A percentile compares a stretch with the other conserved stretches of the same genome.
Conservation (phyloP, 2,329 filamentous ascomycete genomes). For the Aspergillus fijiensis region DNA sequence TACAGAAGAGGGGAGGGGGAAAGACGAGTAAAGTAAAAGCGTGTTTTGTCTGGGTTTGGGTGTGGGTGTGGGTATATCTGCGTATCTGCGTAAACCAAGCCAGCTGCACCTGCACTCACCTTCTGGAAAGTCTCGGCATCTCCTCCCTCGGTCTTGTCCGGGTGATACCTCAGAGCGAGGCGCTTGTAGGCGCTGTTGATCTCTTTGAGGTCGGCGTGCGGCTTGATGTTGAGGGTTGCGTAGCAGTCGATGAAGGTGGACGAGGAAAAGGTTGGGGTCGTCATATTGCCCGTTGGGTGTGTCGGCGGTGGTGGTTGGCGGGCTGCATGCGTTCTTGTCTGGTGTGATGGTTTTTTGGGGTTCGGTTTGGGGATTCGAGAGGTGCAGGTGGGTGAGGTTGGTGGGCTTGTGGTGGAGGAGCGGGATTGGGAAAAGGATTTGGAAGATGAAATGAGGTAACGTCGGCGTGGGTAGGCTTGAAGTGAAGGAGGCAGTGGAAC, state of each 20-base stretch:
- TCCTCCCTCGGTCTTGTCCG: constrained; percentile 31
- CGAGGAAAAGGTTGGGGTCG: constrained; percentile 3
- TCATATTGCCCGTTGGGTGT: not conserved
- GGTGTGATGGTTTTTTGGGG: not conserved
- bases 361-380: not conserved
- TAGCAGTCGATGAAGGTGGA: constrained; percentile 21
- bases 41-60: not conserved
- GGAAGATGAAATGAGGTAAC: no score
- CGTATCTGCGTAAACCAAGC: no score
- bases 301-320: not conserved
- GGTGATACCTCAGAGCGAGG: constrained; percentile 36
- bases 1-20: not conserved
- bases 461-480: no score
- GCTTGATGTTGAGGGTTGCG: constrained; percentile 26
- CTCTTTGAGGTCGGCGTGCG: constrained; percentile 28
- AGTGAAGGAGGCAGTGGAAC: no score
- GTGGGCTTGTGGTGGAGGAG: no score
- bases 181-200: constrained; percentile 37
- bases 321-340: not conserved
- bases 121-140: constrained; percentile 23
- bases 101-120: constrained; percentile 15
- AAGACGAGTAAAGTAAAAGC: not conserved
- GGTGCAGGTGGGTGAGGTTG: not conserved
- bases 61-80: no score
- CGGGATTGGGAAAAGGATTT: no score